A percentile compares a stretch with the other conserved stretches of the same genome.
These are phyloP conservation scores for Tylopilus felleus DNA, from an alignment of 768 basidiomycete species.

Conservation along the genomic window DNA sequence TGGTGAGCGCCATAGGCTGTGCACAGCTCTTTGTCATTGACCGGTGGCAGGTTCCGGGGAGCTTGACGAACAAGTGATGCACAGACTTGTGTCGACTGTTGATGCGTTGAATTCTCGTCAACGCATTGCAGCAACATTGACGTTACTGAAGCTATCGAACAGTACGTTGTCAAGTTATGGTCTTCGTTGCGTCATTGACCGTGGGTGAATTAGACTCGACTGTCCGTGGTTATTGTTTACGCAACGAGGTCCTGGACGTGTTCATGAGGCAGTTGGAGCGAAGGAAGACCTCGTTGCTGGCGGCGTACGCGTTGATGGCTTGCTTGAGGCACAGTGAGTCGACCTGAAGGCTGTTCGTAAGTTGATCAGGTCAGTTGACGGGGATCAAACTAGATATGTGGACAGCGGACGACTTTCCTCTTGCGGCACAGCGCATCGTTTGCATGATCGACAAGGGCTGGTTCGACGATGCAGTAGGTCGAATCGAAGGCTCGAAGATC, in stretches of 20 bases:
- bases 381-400: background rate
- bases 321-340: conserved; percentile 1
- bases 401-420: background rate
- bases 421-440: background rate
- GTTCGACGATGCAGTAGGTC: conserved; percentile 12
- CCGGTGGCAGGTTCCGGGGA: background rate
- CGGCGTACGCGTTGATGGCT: conserved; percentile 6
- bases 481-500: conserved; percentile 4
- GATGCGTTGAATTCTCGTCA: background rate
- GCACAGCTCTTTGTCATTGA: no score
- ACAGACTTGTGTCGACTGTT: background rate
- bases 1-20: background rate
- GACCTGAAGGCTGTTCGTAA: background rate
- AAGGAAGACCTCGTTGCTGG: conserved; percentile 2
- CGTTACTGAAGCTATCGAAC: conserved; percentile 7
- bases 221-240: background rate
- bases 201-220: background rate
- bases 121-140: conserved; percentile 6
- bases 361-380: background rate
- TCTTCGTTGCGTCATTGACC: background rate
- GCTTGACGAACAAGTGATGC: background rate
- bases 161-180: background rate
- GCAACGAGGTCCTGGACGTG: background rate
- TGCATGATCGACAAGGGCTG: conserved; percentile 13
- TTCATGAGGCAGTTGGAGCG: background rate